Evolutionary conservation across 352 stramenopile species (phyloP), one percentile per base, ranked within the genome.

Genomic region (Phytophthora citricola): DNA sequence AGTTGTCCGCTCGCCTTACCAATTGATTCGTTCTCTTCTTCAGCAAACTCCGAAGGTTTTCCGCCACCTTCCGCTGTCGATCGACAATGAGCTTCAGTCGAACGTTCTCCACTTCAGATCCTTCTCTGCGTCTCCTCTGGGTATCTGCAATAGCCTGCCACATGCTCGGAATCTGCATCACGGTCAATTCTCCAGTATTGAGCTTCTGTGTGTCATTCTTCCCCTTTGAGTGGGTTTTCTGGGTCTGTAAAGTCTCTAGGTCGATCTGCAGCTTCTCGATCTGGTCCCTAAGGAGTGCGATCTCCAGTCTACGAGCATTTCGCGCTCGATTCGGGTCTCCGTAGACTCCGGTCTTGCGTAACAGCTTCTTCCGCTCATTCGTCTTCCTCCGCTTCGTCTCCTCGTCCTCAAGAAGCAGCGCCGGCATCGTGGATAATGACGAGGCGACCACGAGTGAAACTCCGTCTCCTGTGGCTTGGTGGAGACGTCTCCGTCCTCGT

Each of bases 41-140:
- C n/a, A 84, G 46, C n/a, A 82, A 51, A 15, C 46, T 52, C 11
- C 76, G 65, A 5, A 88, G 63, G 10, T 58, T 76, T 22, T 69
- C 68, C 26, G 70, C 69, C 15, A 83, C 61, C 40, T 76, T 74
- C 47, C 69, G 61, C 50, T 88, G 79, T 11, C 70, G 63, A 39
- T 84, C 71, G 4, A 85, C 49, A 43, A 82, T 15, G 12, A 68
- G 43, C 29, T 76, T 78, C 4, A 81, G 40, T 1, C 60, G 60
- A 12, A 73, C 54, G 29, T 76, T 78, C 48, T 80, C 73, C 15
- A 56, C 50, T 46, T 80, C 64, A n/a, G 54, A 52, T 22, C 54
- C 59, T 48, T 64, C 61, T 48, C 66, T 55, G 1, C 56, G 31
- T n/a, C 36, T 40, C 8, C 56, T 34, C 22, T 75, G 69, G 5